Evolutionary conservation across 805 yeast genomes (phyloP).

Genomic region (Wickerhamiella allomyrinae): DNA sequence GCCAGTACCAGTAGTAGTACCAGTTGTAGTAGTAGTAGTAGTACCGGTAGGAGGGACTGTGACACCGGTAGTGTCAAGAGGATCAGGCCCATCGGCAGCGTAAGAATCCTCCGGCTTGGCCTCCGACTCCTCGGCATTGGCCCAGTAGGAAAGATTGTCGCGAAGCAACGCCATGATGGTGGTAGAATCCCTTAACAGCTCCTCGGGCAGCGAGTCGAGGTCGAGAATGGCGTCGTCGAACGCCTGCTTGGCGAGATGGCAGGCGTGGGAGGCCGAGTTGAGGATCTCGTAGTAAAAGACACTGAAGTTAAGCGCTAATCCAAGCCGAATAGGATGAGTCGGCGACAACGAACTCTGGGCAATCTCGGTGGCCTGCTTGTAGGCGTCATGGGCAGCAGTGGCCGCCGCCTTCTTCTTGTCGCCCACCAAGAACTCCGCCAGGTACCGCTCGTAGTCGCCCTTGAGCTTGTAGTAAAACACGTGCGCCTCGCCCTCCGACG

Average conservation of each 20-base stretch:
- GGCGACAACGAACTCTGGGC: constrained; percentile 96
- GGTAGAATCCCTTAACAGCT: constrained; percentile 96
- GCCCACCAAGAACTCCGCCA: constrained; percentile 89
- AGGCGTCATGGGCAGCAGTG: constrained; percentile 81
- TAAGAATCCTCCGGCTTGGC: background rate
- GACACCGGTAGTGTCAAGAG: too few species aligned
- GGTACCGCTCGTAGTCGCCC: constrained; percentile 98
- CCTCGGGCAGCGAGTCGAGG: constrained; percentile 93
- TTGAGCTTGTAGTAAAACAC: constrained; percentile 98
- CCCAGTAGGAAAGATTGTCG: constrained; percentile 95
- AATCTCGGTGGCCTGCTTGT: constrained; percentile 89
- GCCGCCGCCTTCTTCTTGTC: constrained; percentile 91
- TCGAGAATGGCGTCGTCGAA: constrained; percentile 99
- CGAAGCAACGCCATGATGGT: constrained; percentile 97
- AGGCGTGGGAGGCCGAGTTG: constrained; percentile 96
- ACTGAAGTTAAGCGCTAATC: constrained; percentile 93
- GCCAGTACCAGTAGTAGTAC: too few species aligned
- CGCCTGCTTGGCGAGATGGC: constrained; percentile 97
- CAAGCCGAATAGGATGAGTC: constrained; percentile 96
- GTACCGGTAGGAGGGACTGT: too few species aligned
- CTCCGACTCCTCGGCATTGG: background rate
- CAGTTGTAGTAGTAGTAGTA: too few species aligned
- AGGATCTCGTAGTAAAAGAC: constrained; percentile 97
- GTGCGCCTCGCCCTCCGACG: constrained; percentile 93
- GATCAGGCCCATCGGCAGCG: constrained; percentile 5